Evolutionary conservation across 2,329 filamentous ascomycete genomes (phyloP).

Genomic region (Epichloe scottii): DNA sequence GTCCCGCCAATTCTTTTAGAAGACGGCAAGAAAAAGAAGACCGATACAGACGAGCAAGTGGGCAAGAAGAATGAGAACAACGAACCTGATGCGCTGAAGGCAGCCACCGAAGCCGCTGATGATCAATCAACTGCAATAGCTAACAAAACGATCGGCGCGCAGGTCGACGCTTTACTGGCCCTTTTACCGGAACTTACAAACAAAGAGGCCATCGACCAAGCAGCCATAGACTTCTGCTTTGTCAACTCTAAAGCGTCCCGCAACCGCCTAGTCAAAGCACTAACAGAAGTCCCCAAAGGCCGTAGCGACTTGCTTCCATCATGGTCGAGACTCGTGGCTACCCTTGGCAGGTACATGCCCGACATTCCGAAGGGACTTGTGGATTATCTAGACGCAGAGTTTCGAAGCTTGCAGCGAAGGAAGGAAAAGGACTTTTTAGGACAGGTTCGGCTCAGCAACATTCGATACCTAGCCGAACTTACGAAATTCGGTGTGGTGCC

Average conservation of each 20-base stretch:
- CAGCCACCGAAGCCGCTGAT: slow-evolving; percentile 43
- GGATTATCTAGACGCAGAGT: slow-evolving; percentile 88
- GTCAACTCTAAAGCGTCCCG: slow-evolving; percentile 96
- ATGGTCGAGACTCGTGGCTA: slow-evolving; percentile 88
- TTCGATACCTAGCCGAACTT: slow-evolving; percentile 92
- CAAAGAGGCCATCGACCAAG: slow-evolving; percentile 84
- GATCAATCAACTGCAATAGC: slow-evolving; percentile 89
- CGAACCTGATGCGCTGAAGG: slow-evolving; percentile 43
- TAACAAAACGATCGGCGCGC: slow-evolving; percentile 94
- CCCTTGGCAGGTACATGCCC: slow-evolving; percentile 82
- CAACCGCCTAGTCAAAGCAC: slow-evolving; percentile 81
- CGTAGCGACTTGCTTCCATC: slow-evolving; percentile 80
- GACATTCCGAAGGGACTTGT: slow-evolving; percentile 90
- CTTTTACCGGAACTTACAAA: slow-evolving; percentile 83
- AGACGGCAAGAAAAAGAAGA: slow-evolving; percentile 88
- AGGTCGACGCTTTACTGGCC: slow-evolving; percentile 81
- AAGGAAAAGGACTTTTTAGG: slow-evolving; percentile 97
- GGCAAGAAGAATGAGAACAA: slow-evolving; percentile 54
- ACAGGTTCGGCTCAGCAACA: slow-evolving; percentile 84
- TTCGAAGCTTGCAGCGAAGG: slow-evolving; percentile 86
- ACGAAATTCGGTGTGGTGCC: slow-evolving; percentile 98
- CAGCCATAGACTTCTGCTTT: slow-evolving; percentile 94
- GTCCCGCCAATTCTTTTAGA: slow-evolving; percentile 89
- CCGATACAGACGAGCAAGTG: slow-evolving; percentile 66
- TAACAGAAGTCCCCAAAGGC: slow-evolving; percentile 91